These are phyloP conservation scores for Flaveria brownii DNA, from an alignment of 129 eudicot genomes.

Conservation along the genomic window DNA sequence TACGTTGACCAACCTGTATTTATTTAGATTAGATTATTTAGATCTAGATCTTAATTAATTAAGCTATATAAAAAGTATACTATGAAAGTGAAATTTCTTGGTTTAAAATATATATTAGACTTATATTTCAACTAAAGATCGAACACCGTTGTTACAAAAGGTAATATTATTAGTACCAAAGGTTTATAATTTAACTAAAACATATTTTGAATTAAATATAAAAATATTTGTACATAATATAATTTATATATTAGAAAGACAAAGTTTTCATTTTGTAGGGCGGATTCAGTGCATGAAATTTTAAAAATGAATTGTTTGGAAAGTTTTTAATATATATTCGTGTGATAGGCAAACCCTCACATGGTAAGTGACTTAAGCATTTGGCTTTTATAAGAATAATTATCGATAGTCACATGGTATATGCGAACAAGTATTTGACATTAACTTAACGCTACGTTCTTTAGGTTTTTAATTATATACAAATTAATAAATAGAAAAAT, in stretches of 20 bases:
- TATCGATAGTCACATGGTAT: not conserved
- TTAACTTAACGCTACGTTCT: constrained; percentile 12
- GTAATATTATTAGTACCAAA: too few species aligned
- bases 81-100: not conserved
- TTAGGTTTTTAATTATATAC: not conserved
- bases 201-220: too few species aligned
- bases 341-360: constrained; percentile 14
- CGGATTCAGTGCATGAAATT: constrained; percentile 21
- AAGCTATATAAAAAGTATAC: not conserved
- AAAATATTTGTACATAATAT: too few species aligned
- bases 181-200: too few species aligned
- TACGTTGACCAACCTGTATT: constrained; percentile 1
- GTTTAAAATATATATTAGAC: not conserved
- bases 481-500: not conserved
- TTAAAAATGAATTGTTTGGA: not conserved
- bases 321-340: constrained; percentile 4
- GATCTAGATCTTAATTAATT: constrained; percentile 10
- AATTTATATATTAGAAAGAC: not conserved
- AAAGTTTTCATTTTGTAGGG: constrained; percentile 23
- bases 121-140: not conserved
- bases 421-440: constrained; percentile 5
- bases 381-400: constrained; percentile 1
- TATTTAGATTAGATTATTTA: not conserved
- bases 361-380: constrained; percentile 16
- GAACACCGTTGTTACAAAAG: too few species aligned